Evolutionary conservation across 495 filamentous ascomycete genomes (phyloP), one percentile per base, ranked within the genome.

Genomic region (Penicillium atrosanguineum): DNA sequence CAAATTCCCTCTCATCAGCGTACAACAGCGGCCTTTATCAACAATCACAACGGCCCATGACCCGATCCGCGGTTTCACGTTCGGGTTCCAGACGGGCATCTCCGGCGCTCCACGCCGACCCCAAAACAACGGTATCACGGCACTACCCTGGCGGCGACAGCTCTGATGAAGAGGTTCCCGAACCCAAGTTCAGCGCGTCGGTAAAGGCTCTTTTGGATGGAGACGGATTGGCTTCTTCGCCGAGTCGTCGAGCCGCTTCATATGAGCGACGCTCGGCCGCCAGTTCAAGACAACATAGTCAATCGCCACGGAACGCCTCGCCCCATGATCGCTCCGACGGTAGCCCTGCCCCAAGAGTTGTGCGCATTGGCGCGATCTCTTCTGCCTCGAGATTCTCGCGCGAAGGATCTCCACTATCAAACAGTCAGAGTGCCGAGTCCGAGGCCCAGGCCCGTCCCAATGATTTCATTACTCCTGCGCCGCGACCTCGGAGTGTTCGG

Each of bases 141-240:
- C 61, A 70, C n/a, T 75, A 75, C 46, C 70, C 76, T 15, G 61
- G 69, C 4, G 79, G 78, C 7, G 88, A 91, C 61, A 91, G 87
- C 71, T 90, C 88, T 16, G 88, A 92, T 61, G 87, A 90, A 52
- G 74, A 74, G 52, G 76, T 84, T 21, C 87, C 86, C 31, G 87
- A 87, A 53, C 88, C 89, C 69, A 89, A 87, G 66, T 84, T 90
- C 61, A 91, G 87, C 60, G 88, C 88, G 31, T 79, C 87, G 34
- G 89, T 87, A 8, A 90, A 90, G 60, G 87, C 87, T 20, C 72
- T 92, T 12, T 72, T 92, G 7, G 83, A 87, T 50, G 85, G 86
- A 57, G 82, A 83, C 45, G 80, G 79, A 12, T 66, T 79, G 49
- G 77, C 76, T 20, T 70, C 82, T 39, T 80, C 83, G 25, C 79